These are phyloP conservation scores for Neoascochyta sp. DNA, from an alignment of 2,329 filamentous ascomycete species.

Conservation along the genomic window DNA sequence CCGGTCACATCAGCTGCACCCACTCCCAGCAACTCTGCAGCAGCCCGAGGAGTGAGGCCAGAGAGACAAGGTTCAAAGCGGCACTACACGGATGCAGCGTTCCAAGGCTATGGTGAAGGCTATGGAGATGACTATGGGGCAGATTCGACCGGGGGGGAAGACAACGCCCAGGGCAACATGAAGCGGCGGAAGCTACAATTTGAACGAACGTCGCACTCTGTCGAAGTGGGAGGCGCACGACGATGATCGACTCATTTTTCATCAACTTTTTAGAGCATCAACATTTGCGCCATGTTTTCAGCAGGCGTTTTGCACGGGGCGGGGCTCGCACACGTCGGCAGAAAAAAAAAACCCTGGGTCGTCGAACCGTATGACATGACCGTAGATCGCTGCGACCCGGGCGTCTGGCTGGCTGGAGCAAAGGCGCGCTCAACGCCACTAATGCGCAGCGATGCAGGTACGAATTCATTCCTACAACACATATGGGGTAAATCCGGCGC, in stretches of 20 bases:
- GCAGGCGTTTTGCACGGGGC: slow-evolving; percentile 7
- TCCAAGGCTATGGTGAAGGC: slow-evolving; percentile 69
- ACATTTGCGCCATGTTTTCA: slow-evolving; percentile 3
- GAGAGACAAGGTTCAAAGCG: slow-evolving; percentile 69
- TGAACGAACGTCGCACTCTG: slow-evolving; percentile 32
- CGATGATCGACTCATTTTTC: slow-evolving; percentile 18
- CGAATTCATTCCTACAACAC: slow-evolving; percentile 10
- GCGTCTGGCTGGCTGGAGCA: too few species aligned
- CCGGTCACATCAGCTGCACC: slow-evolving; percentile 20
- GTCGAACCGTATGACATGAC: too few species aligned
- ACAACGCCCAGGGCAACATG: slow-evolving; percentile 46
- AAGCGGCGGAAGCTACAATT: slow-evolving; percentile 37
- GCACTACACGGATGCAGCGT: slow-evolving; percentile 70
- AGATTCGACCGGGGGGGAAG: slow-evolving; percentile 69
- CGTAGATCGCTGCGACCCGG: too few species aligned
- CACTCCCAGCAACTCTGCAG: slow-evolving; percentile 37
- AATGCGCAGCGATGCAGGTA: slow-evolving; percentile 11
- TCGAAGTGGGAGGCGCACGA: slow-evolving; percentile 36
- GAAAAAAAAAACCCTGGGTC: too few species aligned
- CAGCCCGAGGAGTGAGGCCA: slow-evolving; percentile 53
- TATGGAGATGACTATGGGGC: slow-evolving; percentile 64
- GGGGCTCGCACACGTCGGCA: too few species aligned
- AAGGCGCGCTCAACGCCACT: too few species aligned
- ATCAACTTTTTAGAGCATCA: slow-evolving; percentile 8
- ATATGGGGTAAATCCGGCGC: slow-evolving; percentile 8